Conservation (phyloP, 768 basidiomycete genomes). For the Ramaria rubella region DNA sequence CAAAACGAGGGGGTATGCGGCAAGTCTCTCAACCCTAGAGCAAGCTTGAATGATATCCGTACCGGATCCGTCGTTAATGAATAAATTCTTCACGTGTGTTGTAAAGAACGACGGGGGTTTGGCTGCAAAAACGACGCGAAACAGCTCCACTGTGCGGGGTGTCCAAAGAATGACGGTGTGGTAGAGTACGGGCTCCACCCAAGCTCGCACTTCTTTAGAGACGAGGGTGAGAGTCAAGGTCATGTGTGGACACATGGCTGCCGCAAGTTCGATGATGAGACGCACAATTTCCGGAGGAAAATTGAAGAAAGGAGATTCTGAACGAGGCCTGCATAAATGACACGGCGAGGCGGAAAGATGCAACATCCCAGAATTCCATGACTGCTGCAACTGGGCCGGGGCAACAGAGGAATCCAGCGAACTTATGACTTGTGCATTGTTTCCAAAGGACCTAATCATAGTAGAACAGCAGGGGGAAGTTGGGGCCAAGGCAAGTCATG, state of each 20-base stretch:
- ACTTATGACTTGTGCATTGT: neutral
- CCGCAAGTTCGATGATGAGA: constrained; percentile 32
- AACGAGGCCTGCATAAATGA: neutral
- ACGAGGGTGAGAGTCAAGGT: constrained; percentile 31
- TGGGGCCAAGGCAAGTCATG: neutral
- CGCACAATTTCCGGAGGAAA: constrained; percentile 32
- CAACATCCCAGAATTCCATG: neutral
- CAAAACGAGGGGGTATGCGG: constrained; percentile 3
- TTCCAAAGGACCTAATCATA: neutral
- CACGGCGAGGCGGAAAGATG: neutral
- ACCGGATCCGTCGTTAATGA: constrained; percentile 4
- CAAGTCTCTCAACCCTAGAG: constrained; percentile 1
- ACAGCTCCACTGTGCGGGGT: constrained; percentile 3
- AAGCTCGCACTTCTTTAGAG: constrained; percentile 26
- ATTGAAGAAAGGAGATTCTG: neutral
- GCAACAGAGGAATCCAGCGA: neutral
- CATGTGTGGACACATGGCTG: constrained; percentile 21
- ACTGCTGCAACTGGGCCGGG: too few relatives aligned
- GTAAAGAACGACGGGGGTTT: constrained; percentile 6
- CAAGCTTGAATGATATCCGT: constrained; percentile 10
- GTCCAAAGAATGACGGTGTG: constrained; percentile 30
- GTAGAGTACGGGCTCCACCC: constrained; percentile 32
- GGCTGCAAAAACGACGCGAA: constrained; percentile 4
- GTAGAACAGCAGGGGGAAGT: neutral
- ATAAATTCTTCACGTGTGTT: constrained; percentile 1